These are phyloP conservation scores for Starmerella riodocensis DNA, from an alignment of 805 yeast species.

Conservation along the genomic window DNA sequence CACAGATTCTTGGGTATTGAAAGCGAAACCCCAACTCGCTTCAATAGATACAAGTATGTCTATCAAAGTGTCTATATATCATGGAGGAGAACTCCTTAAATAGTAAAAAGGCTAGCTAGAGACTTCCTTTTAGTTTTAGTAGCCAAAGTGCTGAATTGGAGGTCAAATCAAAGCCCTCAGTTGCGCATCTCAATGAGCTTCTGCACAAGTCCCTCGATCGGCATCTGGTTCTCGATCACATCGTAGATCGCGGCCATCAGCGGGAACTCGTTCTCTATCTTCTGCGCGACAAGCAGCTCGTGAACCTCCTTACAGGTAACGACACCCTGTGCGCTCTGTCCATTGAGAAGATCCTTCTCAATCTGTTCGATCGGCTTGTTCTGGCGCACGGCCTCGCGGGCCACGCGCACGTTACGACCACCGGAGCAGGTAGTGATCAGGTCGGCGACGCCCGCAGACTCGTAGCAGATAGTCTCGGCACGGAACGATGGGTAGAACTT, in stretches of 20 bases:
- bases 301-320: slow-evolving; percentile 84
- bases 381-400: slow-evolving; percentile 68
- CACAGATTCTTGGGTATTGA: no score
- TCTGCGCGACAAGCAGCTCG: slow-evolving; percentile 47
- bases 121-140: no score
- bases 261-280: slow-evolving; percentile 60
- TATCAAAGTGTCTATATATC: no score
- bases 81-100: no score
- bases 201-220: slow-evolving; percentile 46
- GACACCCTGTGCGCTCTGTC: slow-evolving; percentile 94
- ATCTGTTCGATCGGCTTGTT: slow-evolving; percentile 66
- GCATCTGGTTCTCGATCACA: slow-evolving; percentile 61
- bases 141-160: no score
- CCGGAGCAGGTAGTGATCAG: slow-evolving; percentile 95
- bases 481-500: slow-evolving; percentile 64
- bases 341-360: slow-evolving; percentile 77
- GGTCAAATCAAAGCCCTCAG: neutral
- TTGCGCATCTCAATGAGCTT: slow-evolving; percentile 15
- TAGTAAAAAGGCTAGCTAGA: no score
- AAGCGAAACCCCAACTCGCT: no score
- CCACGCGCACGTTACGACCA: slow-evolving; percentile 92
- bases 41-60: no score
- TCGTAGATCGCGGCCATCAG: slow-evolving; percentile 66
- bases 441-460: slow-evolving; percentile 96
- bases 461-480: slow-evolving; percentile 76